Evolutionary conservation across 768 basidiomycete genomes (phyloP).

Genomic region (Tulasnella sp.): DNA sequence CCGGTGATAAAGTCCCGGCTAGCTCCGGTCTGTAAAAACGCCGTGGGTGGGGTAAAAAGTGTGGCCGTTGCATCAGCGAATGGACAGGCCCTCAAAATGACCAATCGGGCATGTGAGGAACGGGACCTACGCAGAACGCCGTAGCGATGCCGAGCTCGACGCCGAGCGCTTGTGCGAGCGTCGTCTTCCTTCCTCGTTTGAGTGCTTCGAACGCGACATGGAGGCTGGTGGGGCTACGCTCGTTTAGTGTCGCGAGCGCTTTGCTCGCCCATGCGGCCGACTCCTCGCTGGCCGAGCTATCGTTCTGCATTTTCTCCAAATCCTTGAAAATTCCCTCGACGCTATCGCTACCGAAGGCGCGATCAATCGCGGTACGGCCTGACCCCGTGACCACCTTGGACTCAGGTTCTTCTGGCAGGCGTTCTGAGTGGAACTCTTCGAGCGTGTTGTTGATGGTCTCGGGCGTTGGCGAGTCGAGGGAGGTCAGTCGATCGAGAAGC

Average conservation of each 20-base stretch:
- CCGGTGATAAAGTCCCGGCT: constrained; percentile 78
- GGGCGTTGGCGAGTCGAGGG: constrained; percentile 30
- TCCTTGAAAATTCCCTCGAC: constrained; percentile 60
- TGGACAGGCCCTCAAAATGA: background rate
- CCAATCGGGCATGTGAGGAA: background rate
- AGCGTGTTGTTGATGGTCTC: constrained; percentile 58
- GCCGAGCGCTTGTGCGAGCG: constrained; percentile 55
- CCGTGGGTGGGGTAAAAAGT: no score
- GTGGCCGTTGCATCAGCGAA: no score
- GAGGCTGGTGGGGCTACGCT: constrained; percentile 84
- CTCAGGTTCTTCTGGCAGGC: constrained; percentile 19
- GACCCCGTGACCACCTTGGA: background rate
- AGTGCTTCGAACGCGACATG: constrained; percentile 80
- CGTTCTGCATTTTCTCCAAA: constrained; percentile 28
- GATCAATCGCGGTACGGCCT: constrained; percentile 64
- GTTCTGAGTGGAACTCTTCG: constrained; percentile 50
- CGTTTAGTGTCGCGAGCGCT: constrained; percentile 50
- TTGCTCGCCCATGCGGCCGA: constrained; percentile 56
- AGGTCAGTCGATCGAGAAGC: constrained; percentile 57
- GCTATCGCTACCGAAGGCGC: constrained; percentile 58
- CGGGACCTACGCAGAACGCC: constrained; percentile 70
- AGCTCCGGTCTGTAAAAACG: constrained; percentile 52
- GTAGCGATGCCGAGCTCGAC: constrained; percentile 85
- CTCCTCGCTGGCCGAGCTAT: constrained; percentile 7
- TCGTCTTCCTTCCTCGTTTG: constrained; percentile 52